Evolutionary conservation across 768 basidiomycete species (phyloP), one percentile per base, ranked within the genome.

Genomic region (Suillus occidentalis): DNA sequence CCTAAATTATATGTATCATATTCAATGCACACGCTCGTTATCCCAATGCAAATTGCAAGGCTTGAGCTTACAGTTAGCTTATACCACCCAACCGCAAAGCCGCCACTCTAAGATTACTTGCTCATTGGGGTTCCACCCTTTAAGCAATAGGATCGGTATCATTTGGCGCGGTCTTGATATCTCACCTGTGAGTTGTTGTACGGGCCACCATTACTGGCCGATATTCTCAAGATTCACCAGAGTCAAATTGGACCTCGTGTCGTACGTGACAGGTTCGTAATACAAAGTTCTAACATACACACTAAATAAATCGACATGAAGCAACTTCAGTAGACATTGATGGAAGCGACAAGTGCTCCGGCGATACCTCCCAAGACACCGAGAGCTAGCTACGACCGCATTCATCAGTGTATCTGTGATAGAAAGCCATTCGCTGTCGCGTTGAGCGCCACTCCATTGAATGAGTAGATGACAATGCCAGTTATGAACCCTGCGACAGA

Each of bases 401-500:
- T 16, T 87, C 86, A 39, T 82, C 81, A 70, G 88, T 13, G 78
- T 83, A 56, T 76, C 75, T 20, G 75, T 72, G 36, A 80, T 67
- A 14, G 76, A 73, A 36, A 71, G 68, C 0, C 69, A 5, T 73
- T 71, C 1, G 73, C 69, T 22, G 79, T 77, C 43, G 78, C 73
- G n/a, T 80, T 77, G 22, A 80, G 56, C 0, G 81, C 79, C 3
- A 78, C 72, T 0, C 85, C 89, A 6, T 85, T 78, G 75, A 90
- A 86, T 0, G 88, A 85, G 72, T 91, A 92, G 31, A 91, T 65
- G 0, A 86, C 82, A 34, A 92, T 80, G 0, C 84, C 90, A 0
- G 84, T 80, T 43, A 91, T 76, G 77, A 93, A 90, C 1, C 84
- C 88, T 2, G 87, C 81, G 66, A 92, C 81, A 2, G 89, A 85